Evolutionary conservation across 106 monocot species (phyloP).

Genomic region (Ottelia alismoides): DNA sequence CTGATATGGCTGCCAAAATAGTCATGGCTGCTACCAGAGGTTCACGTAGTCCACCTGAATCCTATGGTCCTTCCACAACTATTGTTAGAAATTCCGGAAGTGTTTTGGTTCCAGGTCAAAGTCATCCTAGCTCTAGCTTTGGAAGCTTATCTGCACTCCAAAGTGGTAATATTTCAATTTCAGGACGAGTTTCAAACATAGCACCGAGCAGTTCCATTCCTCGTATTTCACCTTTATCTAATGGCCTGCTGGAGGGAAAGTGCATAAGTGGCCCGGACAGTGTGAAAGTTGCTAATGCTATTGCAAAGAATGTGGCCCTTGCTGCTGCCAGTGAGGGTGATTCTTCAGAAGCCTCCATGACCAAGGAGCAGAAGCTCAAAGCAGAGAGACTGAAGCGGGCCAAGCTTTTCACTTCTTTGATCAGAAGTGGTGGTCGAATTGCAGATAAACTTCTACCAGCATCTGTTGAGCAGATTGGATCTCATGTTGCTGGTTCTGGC

Average conservation of each 20-base stretch:
- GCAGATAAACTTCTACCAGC: constrained; percentile 12
- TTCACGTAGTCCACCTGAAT: too few species aligned
- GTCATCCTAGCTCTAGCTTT: too few species aligned
- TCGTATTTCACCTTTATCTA: constrained; percentile 1
- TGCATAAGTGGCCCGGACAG: constrained; percentile 13
- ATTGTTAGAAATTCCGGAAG: too few species aligned
- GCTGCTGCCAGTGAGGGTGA: constrained; percentile 61
- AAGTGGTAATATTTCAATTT: too few species aligned
- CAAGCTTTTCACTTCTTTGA: constrained; percentile 76
- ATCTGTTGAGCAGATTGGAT: constrained; percentile 4
- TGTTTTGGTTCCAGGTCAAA: too few species aligned
- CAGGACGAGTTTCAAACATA: too few species aligned
- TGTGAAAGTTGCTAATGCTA: constrained; percentile 37
- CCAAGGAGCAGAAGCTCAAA: constrained; percentile 83
- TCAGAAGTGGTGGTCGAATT: constrained; percentile 34
- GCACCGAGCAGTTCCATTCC: neutral
- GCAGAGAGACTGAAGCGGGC: constrained; percentile 85
- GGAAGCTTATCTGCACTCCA: too few species aligned
- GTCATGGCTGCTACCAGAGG: too few species aligned
- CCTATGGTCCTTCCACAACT: too few species aligned
- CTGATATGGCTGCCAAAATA: too few species aligned
- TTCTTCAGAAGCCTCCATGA: constrained; percentile 51
- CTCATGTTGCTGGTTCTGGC: constrained; percentile 11
- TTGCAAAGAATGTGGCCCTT: constrained; percentile 64
- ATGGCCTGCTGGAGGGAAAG: constrained; percentile 1